These are phyloP conservation scores for Aspergillus vadensis DNA, from an alignment of 2,329 filamentous ascomycete species.

Conservation along the genomic window DNA sequence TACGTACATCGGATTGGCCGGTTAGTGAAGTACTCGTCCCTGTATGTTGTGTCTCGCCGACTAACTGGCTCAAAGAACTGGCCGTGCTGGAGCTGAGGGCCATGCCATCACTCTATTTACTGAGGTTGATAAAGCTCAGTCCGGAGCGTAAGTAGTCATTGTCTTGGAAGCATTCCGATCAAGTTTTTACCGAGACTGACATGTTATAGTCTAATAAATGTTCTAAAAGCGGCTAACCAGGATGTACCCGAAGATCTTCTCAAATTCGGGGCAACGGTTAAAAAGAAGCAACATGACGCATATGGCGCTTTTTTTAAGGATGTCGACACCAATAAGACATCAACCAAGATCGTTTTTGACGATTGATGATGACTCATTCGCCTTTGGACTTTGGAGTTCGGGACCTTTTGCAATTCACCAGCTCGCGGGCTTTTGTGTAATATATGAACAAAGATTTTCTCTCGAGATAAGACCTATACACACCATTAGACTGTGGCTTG, in stretches of 20 bases:
- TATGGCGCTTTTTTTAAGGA: constrained; percentile 98
- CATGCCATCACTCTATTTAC: constrained; percentile 93
- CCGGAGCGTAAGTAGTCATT: constrained; percentile 70
- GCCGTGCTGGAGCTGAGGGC: constrained; percentile 86
- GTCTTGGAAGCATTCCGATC: background rate
- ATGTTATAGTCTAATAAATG: constrained; percentile 75
- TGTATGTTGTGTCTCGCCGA: constrained; percentile 14
- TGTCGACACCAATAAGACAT: constrained; percentile 76
- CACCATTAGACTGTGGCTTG: constrained; percentile 22
- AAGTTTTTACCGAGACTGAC: constrained; percentile 17
- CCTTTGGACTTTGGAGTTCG: constrained; percentile 21
- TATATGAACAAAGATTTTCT: constrained; percentile 34
- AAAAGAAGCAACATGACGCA: constrained; percentile 95
- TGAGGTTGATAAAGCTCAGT: constrained; percentile 88
- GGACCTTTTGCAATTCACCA: constrained; percentile 20
- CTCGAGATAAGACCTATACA: constrained; percentile 40
- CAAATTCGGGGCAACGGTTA: constrained; percentile 96
- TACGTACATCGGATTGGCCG: constrained; percentile 94
- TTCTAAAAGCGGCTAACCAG: constrained; percentile 90
- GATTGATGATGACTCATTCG: constrained; percentile 35
- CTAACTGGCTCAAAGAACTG: constrained; percentile 61
- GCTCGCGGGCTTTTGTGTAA: constrained; percentile 24
- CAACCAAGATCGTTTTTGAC: constrained; percentile 92
- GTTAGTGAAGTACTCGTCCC: constrained; percentile 25
- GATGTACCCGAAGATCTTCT: constrained; percentile 84